Base-by-base conservation (phyloP, 495 filamentous ascomycete species). In the Daldinia bambusicola region DNA sequence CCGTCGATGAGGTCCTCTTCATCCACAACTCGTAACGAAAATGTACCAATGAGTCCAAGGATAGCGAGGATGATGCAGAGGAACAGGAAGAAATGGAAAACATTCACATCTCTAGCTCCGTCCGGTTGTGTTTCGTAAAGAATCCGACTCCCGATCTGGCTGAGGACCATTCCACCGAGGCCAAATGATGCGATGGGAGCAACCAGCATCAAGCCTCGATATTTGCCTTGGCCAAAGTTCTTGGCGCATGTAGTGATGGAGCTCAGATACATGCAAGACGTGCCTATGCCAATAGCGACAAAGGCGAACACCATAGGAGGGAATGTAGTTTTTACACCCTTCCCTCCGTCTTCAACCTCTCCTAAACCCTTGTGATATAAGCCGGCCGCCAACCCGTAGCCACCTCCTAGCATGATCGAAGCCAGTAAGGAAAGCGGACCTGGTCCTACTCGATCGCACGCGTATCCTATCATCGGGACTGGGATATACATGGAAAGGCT, bases 221-320 rank as follows among this genome's bases (percentile, higher is more conserved):
- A 88, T 75, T 90, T 93, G 3, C 94, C 92, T 41, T 90, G 84
- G 18, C 95, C 93, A 78, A 98, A 98, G 79, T 97, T 98, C 87
- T 99, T 99, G 26, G 95, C 95, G 66, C 93, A 97, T 2, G 94
- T 97, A 22, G 95, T 93, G 32, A 99, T 91, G 0, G 92, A 91
- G 38, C 88, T 85, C 30, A 98, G 77, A 76, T 98, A 98, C 90
- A 98, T 92, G 74, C 85, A 85, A 66, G 90, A 89, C 0, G 95
- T 98, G 5, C 89, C 95, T 67, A 89, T 86, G 0, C 95, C 95
- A 53, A 98, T 88, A 7, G 82, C 81, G 18, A 92, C 84, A 72
- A 99, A 99, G 1, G 92, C 92, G 56, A 91, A 61, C 2, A 97
- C 78, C 95, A 99, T 97, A 65, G 91, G 81, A 76, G 84, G 85